phyloP scores from a whole-genome alignment of 345 rosid species.

The Populus davidiana region DNA sequence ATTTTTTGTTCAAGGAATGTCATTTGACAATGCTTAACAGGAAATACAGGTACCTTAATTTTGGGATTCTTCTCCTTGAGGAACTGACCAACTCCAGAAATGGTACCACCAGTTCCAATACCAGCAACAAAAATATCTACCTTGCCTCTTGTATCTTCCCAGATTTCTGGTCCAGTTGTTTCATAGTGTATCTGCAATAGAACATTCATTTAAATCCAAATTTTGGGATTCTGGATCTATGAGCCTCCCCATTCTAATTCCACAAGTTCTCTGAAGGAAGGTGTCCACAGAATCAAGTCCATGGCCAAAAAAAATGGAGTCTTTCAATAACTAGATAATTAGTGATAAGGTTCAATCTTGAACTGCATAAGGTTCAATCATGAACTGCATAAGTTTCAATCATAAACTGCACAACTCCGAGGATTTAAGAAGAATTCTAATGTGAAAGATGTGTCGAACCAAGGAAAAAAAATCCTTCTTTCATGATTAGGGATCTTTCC shows the following conservation, averaged over 20 bases:
- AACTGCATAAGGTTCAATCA: neutral
- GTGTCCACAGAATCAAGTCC: neutral
- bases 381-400: neutral
- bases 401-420: neutral
- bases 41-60: conserved; percentile 26
- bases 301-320: neutral
- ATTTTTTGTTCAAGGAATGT: too few species aligned
- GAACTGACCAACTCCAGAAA: conserved; percentile 30
- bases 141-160: conserved; percentile 38
- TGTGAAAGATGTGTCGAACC: neutral
- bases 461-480: too few species aligned
- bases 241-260: neutral
- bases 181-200: conserved; percentile 27
- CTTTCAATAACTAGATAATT: neutral
- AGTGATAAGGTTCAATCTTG: neutral
- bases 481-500: neutral
- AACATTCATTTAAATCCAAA: neutral
- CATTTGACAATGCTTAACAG: neutral
- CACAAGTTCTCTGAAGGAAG: too few species aligned
- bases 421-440: neutral
- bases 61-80: conserved; percentile 36
- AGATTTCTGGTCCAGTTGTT: conserved; percentile 38
- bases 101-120: conserved; percentile 30
- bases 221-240: neutral
- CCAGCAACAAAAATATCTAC: conserved; percentile 36